phyloP scores from a whole-genome alignment of 23 red algal genomes.

The Chondrus crispus region DNA sequence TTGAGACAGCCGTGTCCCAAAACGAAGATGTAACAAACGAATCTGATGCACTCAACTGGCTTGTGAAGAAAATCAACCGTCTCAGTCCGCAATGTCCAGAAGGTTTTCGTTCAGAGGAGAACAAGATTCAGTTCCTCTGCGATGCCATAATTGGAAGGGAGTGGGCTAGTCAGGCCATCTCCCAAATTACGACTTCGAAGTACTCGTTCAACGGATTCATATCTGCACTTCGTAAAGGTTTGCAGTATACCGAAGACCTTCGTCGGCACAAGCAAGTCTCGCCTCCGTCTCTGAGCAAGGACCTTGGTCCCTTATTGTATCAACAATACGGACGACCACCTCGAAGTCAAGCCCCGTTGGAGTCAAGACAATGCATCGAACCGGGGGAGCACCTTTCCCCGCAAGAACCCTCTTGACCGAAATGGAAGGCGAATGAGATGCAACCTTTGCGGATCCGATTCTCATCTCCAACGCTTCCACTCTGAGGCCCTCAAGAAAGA shows the following conservation, averaged over 20 bases:
- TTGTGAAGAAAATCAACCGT: neutral
- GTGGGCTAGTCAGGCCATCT: neutral
- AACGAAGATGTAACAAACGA: neutral
- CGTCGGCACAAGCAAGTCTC: no score
- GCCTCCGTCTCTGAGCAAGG: no score
- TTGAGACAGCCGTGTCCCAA: neutral
- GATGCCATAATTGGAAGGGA: neutral
- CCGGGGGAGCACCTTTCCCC: no score
- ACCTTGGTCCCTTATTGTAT: no score
- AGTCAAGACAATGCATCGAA: no score
- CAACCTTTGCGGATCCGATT: no score
- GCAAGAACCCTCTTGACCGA: no score
- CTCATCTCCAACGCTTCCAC: no score
- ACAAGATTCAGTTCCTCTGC: conserved; percentile 37
- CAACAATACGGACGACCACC: no score
- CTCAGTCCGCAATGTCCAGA: conserved; percentile 24
- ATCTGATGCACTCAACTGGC: neutral
- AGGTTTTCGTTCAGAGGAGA: neutral
- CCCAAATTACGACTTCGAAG: neutral
- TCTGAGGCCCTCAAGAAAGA: no score
- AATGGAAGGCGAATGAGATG: no score
- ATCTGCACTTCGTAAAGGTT: neutral
- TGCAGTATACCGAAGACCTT: neutral
- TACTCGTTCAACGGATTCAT: conserved; percentile 52
- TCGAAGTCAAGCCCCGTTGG: no score